Percentiles rank a stretch among this genome's conserved stretches.
Conservation (phyloP, 2,329 filamentous ascomycete genomes). For the Clonostachys solani region DNA sequence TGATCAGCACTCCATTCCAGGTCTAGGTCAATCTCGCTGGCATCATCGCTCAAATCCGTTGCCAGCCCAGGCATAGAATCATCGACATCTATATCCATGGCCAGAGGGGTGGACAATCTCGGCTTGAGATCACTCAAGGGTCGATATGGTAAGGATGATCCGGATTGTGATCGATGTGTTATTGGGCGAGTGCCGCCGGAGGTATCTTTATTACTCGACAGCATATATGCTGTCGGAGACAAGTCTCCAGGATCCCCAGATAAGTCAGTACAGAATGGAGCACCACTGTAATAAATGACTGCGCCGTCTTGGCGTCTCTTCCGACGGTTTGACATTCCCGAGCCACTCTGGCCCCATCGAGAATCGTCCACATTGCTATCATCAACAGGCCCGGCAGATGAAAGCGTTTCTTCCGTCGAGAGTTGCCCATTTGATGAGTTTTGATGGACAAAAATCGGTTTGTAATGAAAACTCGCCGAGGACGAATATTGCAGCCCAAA, state of each 20-base stretch:
- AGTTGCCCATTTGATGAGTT: slow-evolving; percentile 40
- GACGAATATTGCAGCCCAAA: slow-evolving; percentile 29
- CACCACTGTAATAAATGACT: slow-evolving; percentile 80
- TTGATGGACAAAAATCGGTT: slow-evolving; percentile 54
- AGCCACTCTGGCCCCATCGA: slow-evolving; percentile 40
- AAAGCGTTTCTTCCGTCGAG: slow-evolving; percentile 42
- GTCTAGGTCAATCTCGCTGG: slow-evolving; percentile 35
- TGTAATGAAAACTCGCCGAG: slow-evolving; percentile 55
- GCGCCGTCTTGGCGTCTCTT: slow-evolving; percentile 63
- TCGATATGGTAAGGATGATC: slow-evolving; percentile 42
- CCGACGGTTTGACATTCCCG: slow-evolving; percentile 39
- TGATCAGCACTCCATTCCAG: slow-evolving; percentile 39
- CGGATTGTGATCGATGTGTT: slow-evolving; percentile 39
- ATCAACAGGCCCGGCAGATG: slow-evolving; percentile 40
- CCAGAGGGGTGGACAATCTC: slow-evolving; percentile 11
- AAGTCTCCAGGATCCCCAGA: slow-evolving; percentile 58
- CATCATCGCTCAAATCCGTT: slow-evolving; percentile 25
- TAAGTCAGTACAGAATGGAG: slow-evolving; percentile 76
- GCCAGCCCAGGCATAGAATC: slow-evolving; percentile 19
- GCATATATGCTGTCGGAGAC: slow-evolving; percentile 43
- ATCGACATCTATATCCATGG: slow-evolving; percentile 19
- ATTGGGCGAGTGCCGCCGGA: slow-evolving; percentile 21
- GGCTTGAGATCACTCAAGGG: slow-evolving; percentile 37
- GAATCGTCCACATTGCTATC: slow-evolving; percentile 45
- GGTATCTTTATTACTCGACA: slow-evolving; percentile 22